phyloP scores from a whole-genome alignment of 208 protist genomes.

The Leptomonas pyrrhocoris region DNA sequence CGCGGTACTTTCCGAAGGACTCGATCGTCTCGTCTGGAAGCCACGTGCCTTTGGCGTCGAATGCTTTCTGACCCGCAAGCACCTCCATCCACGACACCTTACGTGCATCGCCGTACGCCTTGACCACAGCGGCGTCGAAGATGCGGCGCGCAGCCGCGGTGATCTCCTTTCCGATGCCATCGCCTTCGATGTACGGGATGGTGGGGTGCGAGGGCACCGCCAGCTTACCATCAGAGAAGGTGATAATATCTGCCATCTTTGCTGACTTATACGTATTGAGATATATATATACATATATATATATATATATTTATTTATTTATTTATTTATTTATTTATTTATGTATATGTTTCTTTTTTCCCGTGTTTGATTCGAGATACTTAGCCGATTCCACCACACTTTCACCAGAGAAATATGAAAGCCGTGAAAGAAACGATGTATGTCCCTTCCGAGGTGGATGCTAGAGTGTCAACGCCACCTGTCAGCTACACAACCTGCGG shows the following conservation, averaged over 20 bases:
- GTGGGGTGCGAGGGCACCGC: slow-evolving; percentile 38
- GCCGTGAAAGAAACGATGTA: too few relatives aligned
- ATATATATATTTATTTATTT: neutral
- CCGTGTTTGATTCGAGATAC: neutral
- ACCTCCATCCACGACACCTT: slow-evolving; percentile 51
- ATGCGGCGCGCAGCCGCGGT: slow-evolving; percentile 35
- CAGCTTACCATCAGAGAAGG: slow-evolving; percentile 23
- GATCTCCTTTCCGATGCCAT: slow-evolving; percentile 55
- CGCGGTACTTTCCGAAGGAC: slow-evolving; percentile 34
- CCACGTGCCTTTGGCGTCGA: slow-evolving; percentile 25
- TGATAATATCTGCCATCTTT: slow-evolving; percentile 24
- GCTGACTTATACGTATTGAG: neutral
- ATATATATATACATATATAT: too few relatives aligned
- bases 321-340: neutral
- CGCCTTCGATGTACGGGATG: slow-evolving; percentile 59
- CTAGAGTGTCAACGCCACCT: too few relatives aligned
- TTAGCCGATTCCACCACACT: too few relatives aligned
- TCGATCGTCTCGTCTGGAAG: slow-evolving; percentile 49
- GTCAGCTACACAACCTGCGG: too few relatives aligned
- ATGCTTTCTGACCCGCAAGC: slow-evolving; percentile 43
- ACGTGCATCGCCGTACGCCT: slow-evolving; percentile 42
- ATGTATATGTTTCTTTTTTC: neutral
- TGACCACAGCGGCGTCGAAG: slow-evolving; percentile 41
- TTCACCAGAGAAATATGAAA: too few relatives aligned
- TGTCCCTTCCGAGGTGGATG: too few relatives aligned